These are phyloP conservation scores for Kwoniella botswanensis DNA, from an alignment of 768 basidiomycete species.

Conservation along the genomic window DNA sequence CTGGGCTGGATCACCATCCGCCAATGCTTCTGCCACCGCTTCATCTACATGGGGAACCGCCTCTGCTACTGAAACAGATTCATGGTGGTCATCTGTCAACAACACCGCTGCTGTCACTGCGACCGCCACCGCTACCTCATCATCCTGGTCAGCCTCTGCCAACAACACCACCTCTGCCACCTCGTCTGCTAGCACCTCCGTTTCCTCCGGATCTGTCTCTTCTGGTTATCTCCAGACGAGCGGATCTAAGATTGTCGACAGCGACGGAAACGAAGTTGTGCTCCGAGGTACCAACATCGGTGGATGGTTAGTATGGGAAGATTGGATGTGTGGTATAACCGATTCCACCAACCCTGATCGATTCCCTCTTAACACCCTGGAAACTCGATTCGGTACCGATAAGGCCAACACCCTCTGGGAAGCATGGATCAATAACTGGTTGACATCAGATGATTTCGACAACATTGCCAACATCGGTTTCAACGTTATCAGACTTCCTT, in stretches of 20 bases:
- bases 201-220: constrained; percentile 18
- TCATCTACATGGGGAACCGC: constrained; percentile 16
- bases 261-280: constrained; percentile 44
- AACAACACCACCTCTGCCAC: constrained; percentile 21
- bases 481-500: constrained; percentile 50
- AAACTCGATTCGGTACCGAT: constrained; percentile 42
- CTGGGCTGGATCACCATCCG: constrained; percentile 18
- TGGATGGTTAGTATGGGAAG: constrained; percentile 52
- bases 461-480: constrained; percentile 41
- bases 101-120: constrained; percentile 18
- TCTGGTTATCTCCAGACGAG: constrained; percentile 46
- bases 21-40: constrained; percentile 21
- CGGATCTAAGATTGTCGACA: constrained; percentile 48
- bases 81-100: constrained; percentile 19
- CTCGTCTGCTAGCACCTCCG: constrained; percentile 28
- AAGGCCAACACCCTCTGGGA: constrained; percentile 40
- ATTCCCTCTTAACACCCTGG: constrained; percentile 46
- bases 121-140: constrained; percentile 12
- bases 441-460: constrained; percentile 43
- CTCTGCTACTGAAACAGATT: constrained; percentile 22
- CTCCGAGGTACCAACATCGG: constrained; percentile 49
- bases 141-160: constrained; percentile 2
- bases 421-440: constrained; percentile 50
- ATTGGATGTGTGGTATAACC: constrained; percentile 55
- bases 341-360: constrained; percentile 48